phyloP scores from a whole-genome alignment of 1,284 basidiomycete species.

The Boletus sp. region DNA sequence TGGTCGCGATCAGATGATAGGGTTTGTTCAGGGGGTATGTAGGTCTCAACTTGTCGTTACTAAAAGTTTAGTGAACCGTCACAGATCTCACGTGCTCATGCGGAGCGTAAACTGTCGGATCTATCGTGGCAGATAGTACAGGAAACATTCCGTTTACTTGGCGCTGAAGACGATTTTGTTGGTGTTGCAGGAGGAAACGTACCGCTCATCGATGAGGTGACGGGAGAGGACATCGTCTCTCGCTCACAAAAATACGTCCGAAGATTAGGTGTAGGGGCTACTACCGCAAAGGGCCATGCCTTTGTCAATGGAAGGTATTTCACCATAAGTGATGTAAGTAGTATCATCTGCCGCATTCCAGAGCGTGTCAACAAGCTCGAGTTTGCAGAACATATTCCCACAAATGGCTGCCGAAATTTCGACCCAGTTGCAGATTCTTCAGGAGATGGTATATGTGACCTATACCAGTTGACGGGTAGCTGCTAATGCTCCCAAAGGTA shows the following conservation, averaged over 20 bases:
- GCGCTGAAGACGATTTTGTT: conserved; percentile 34
- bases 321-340: conserved; percentile 64
- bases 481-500: conserved; percentile 42
- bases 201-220: conserved; percentile 18
- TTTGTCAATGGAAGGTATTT: conserved; percentile 90
- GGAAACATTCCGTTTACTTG: conserved; percentile 41
- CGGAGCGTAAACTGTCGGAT: conserved; percentile 31
- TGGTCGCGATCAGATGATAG: conserved; percentile 59
- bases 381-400: conserved; percentile 58
- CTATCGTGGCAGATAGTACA: conserved; percentile 47
- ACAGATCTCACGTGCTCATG: conserved; percentile 38
- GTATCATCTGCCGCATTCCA: background rate
- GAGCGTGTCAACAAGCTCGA: background rate
- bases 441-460: conserved; percentile 54
- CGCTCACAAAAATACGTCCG: conserved; percentile 48
- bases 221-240: conserved; percentile 33
- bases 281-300: conserved; percentile 48
- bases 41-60: background rate
- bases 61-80: background rate
- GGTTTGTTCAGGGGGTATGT: conserved; percentile 56
- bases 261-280: conserved; percentile 43
- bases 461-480: background rate
- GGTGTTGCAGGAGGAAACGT: conserved; percentile 38
- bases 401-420: conserved; percentile 61
- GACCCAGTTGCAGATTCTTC: conserved; percentile 63